phyloP scores from a whole-genome alignment of 2,329 filamentous ascomycete species.

The Elsinoe ampelina region DNA sequence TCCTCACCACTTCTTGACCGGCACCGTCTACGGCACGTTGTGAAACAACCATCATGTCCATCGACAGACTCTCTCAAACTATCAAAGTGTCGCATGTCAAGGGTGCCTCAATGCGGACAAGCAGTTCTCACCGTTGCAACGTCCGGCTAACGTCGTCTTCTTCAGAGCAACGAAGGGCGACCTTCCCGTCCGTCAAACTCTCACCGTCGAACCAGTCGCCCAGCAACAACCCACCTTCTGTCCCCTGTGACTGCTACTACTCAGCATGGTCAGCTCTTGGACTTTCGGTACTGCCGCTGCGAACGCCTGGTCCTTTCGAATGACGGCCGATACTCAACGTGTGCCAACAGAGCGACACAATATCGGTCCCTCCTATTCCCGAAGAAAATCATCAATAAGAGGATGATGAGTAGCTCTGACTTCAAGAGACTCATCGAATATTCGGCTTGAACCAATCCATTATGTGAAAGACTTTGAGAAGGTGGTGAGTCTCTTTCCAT shows the following conservation, averaged over 20 bases:
- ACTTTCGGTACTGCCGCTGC: background rate
- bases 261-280: background rate
- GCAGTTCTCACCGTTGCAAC: background rate
- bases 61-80: background rate
- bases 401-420: background rate
- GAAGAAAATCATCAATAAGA: background rate
- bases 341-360: background rate
- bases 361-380: background rate
- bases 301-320: background rate
- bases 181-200: background rate
- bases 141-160: slow-evolving; percentile 2
- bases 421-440: background rate
- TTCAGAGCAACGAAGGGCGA: slow-evolving; percentile 9
- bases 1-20: background rate
- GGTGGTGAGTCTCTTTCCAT: slow-evolving; percentile 9
- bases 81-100: background rate
- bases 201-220: slow-evolving; percentile 3
- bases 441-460: background rate
- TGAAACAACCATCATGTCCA: background rate
- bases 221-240: background rate
- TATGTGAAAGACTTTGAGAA: background rate
- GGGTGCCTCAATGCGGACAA: background rate
- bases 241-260: background rate
- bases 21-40: background rate
- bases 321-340: background rate